These are phyloP conservation scores for Hapsidospora chrysogenum DNA, from an alignment of 495 filamentous ascomycete genomes.

Conservation along the genomic window DNA sequence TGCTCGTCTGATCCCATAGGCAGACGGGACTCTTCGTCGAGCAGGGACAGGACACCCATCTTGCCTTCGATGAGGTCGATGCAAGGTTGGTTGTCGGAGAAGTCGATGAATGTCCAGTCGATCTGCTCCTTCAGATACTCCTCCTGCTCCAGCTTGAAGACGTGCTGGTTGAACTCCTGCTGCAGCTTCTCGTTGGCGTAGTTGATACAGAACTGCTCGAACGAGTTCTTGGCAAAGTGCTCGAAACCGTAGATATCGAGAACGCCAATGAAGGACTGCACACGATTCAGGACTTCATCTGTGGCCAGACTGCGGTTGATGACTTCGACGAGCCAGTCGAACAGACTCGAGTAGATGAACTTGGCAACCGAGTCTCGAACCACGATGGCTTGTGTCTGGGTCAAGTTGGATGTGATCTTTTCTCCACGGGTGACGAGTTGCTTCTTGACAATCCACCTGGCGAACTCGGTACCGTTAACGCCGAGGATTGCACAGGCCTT, in stretches of 20 bases:
- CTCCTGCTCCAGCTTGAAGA: slow-evolving; percentile 99
- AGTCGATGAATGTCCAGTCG: slow-evolving; percentile 99
- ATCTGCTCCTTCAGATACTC: slow-evolving; percentile 95
- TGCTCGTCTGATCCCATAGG: slow-evolving; percentile 96
- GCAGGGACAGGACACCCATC: slow-evolving; percentile 75
- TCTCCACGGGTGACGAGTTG: slow-evolving; percentile 93
- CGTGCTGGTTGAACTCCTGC: slow-evolving; percentile 98
- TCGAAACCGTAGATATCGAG: slow-evolving; percentile 99
- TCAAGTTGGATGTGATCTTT: slow-evolving; percentile 93
- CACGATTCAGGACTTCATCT: slow-evolving; percentile 66
- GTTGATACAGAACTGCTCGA: slow-evolving; percentile 99
- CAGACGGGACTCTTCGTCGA: slow-evolving; percentile 91
- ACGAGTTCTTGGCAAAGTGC: slow-evolving; percentile 99
- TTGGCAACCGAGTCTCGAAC: slow-evolving; percentile 97
- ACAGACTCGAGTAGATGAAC: slow-evolving; percentile 95
- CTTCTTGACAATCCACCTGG: slow-evolving; percentile 99
- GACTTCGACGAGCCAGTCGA: slow-evolving; percentile 95
- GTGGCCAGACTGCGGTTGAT: slow-evolving; percentile 86
- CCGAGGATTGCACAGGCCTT: slow-evolving; percentile 77
- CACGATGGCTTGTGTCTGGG: slow-evolving; percentile 83
- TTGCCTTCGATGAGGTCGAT: slow-evolving; percentile 98
- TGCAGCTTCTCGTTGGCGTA: slow-evolving; percentile 99
- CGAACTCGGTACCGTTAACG: slow-evolving; percentile 74
- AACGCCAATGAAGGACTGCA: slow-evolving; percentile 93
- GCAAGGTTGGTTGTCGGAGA: slow-evolving; percentile 98